Base-by-base conservation (phyloP, 2,329 filamentous ascomycete genomes). In the Coleophoma cylindrospora region DNA sequence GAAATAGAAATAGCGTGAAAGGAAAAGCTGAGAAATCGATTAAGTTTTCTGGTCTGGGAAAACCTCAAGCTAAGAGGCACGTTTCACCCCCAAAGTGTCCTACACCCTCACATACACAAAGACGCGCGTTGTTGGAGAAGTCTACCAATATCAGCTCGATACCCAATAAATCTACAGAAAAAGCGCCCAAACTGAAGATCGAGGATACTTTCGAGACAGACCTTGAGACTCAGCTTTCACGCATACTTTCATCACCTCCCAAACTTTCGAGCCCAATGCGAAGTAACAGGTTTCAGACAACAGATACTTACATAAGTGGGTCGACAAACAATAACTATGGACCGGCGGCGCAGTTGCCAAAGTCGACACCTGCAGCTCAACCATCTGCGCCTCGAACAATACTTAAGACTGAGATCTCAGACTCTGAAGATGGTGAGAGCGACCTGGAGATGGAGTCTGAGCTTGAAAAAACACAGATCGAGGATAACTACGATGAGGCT, bases 221-320 rank as follows among this genome's bases (percentile, higher is more conserved):
- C 11, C 36, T 38, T n/a, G 36, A 38, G 36, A 38, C 36, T 13
- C 36, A 38, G 11, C 36, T 9, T n/a, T 38, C 36, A n/a, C 36
- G 36, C 36, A 13, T 38, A 38, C 36, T 7, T 9, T 38, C 36
- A 4, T 38, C 36, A n/a, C 36, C 36, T 14, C 11, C 36, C 11
- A 13, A 38, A 38, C 13, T 14, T n/a, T 17, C 15, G 36, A 38
- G 36, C 11, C 36, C 36, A 17, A 8, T 38, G 15, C 13, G 12
- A 38, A 17, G 36, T 38, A 12, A 7, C 36, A 38, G 36, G 36
- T 58, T 57, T 2, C 60, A 48, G 32, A 46, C 64, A 38, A 51
- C 54, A 46, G 61, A 65, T 51, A 61, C 59, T 2, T 64, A 56
- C 48, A 54, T 59, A 15, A 58, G 46, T 6, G 49, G 41, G 21